A percentile compares a stretch with the other conserved stretches of the same genome.
Conservation (phyloP, 2,329 filamentous ascomycete genomes). For the Trichoderma sp. region DNA sequence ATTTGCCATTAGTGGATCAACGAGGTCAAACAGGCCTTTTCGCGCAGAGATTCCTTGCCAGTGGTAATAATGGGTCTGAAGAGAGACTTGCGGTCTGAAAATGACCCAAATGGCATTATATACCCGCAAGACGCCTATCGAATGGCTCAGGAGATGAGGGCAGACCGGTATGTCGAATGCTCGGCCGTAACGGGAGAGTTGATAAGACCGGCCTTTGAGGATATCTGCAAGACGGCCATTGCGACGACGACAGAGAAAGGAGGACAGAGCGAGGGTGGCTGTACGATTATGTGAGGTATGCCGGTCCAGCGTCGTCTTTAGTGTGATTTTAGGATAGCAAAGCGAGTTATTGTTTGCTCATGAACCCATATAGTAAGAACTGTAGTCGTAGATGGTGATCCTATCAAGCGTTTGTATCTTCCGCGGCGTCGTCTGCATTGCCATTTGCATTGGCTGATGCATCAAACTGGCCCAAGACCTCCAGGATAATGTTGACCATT, state of each 20-base stretch:
- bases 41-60: slow-evolving; percentile 53
- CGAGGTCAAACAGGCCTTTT: slow-evolving; percentile 55
- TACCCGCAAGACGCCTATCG: slow-evolving; percentile 64
- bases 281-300: slow-evolving; percentile 52
- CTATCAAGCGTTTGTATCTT: slow-evolving; percentile 40
- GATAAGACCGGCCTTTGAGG: slow-evolving; percentile 60
- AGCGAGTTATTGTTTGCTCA: background rate
- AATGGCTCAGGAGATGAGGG: slow-evolving; percentile 60
- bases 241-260: slow-evolving; percentile 51
- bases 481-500: slow-evolving; percentile 60
- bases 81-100: slow-evolving; percentile 61
- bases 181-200: slow-evolving; percentile 64
- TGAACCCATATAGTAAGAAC: background rate
- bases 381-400: background rate
- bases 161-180: slow-evolving; percentile 67
- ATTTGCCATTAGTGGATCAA: slow-evolving; percentile 56
- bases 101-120: slow-evolving; percentile 63
- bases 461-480: slow-evolving; percentile 60
- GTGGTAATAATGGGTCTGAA: slow-evolving; percentile 63
- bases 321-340: background rate
- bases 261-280: slow-evolving; percentile 60
- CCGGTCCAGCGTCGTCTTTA: background rate
- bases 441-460: slow-evolving; percentile 39
- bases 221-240: slow-evolving; percentile 61
- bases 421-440: slow-evolving; percentile 45